Evolutionary conservation across 805 yeast species (phyloP).

Genomic region (Yarrowia sp.): DNA sequence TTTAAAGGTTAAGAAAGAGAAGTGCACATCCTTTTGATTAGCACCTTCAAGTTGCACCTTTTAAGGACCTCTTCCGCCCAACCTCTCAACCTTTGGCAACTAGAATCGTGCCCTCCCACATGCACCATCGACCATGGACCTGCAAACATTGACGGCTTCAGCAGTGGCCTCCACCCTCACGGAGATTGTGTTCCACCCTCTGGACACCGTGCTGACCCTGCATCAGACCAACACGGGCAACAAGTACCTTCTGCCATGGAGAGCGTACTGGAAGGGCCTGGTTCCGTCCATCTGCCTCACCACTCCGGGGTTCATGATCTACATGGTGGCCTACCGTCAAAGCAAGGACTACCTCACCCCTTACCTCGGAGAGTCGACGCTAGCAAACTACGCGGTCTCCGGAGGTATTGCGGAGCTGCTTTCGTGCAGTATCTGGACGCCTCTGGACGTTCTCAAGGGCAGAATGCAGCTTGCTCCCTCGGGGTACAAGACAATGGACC

Average conservation of each 20-base stretch:
- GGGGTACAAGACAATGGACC: conserved; percentile 28
- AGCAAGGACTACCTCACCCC: conserved; percentile 39
- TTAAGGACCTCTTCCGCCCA: neutral
- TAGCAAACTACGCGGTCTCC: conserved; percentile 38
- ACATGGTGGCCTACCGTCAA: conserved; percentile 41
- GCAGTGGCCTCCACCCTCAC: conserved; percentile 40
- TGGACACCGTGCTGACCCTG: conserved; percentile 43
- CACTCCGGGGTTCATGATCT: conserved; percentile 43
- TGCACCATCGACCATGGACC: conserved; percentile 35
- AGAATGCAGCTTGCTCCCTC: conserved; percentile 40
- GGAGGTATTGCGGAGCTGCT: conserved; percentile 42
- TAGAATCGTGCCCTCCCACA: neutral
- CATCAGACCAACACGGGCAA: conserved; percentile 41
- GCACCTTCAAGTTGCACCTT: neutral
- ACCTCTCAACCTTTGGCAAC: neutral
- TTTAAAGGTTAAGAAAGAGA: neutral
- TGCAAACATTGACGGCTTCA: conserved; percentile 40
- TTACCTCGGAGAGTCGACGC: conserved; percentile 36
- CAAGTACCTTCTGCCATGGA: conserved; percentile 38
- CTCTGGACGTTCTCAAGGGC: conserved; percentile 44
- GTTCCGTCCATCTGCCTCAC: conserved; percentile 40
- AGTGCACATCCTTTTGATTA: neutral
- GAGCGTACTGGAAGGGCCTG: conserved; percentile 42
- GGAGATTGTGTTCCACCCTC: conserved; percentile 42
- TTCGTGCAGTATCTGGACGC: conserved; percentile 42